Base-by-base conservation (phyloP, 352 stramenopile genomes). In the Hyaloperonospora arabidopsidis region DNA sequence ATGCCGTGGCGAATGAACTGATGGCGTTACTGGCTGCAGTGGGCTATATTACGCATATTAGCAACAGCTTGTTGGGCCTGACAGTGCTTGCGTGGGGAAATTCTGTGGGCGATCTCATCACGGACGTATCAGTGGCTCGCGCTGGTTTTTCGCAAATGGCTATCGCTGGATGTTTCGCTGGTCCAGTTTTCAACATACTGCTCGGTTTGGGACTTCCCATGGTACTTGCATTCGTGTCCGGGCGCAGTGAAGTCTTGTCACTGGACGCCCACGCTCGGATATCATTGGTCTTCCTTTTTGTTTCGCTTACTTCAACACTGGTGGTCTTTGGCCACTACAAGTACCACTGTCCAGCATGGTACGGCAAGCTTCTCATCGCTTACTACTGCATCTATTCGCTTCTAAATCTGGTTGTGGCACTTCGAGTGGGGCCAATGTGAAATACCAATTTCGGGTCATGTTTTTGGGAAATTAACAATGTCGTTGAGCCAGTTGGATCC, bases 21-120 rank as follows among this genome's bases (percentile, higher is more conserved):
- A 79, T 97, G 52, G 79, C 76, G 12, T 53, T 95, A 21, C 65
- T 97, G 10, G 68, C 89, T 28, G 75, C 83, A 0, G 65, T 89
- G 25, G 84, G 84, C 12, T 70, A 74, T 21, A 89, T 91, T 50
- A 92, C 81, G 14, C 77, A 83, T 28, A 71, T 74, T 8, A 85
- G 78, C 53, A 88, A 85, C 51, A 91, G 77, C 43, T 59, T 93
- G 19, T 54, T 93, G 11, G 82, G 81, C 1, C 55, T 93, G 19
- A 92, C 84, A 4, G 78, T 93, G 15, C 69, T 93, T 2, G 82
- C 80, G 5, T 93, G 83, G 83, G 84, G 84, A 18, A 93, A 93
- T 44, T 93, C 84, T 1, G 66, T 93, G 7, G 81, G 82, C 11
- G 84, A 93, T 49, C 70, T 91, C 23, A 86, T 88, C 55, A 90